phyloP scores from a whole-genome alignment of 345 rosid genomes.

The Aethionema arabicum region DNA sequence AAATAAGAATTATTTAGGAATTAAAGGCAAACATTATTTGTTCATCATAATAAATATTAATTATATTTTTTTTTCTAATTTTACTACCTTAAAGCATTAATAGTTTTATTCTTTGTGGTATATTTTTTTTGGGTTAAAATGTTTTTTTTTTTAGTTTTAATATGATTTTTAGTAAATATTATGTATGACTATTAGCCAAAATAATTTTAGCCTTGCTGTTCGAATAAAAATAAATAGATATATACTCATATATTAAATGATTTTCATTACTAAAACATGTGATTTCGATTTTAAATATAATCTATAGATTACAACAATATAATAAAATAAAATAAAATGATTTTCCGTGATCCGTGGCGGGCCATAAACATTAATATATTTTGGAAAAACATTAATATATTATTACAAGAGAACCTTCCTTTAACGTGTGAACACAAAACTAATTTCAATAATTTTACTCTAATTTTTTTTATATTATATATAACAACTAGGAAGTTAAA shows the following conservation, averaged over 20 bases:
- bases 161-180: no score
- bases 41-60: no score
- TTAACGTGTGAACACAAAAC: constrained; percentile 6
- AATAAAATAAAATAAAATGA: neutral
- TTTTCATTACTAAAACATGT: neutral
- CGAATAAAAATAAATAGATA: neutral
- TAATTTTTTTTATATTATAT: no score
- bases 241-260: neutral
- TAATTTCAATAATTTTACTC: neutral
- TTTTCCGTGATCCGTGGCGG: constrained; percentile 29
- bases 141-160: no score
- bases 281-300: neutral
- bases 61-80: no score
- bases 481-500: no score
- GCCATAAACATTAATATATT: constrained; percentile 17
- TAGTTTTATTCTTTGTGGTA: no score
- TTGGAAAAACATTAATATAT: neutral
- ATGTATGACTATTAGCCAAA: no score
- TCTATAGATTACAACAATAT: neutral
- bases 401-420: neutral
- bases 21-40: no score
- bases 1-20: no score
- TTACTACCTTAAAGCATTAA: no score
- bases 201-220: neutral
- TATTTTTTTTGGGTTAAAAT: no score